Evolutionary conservation across 2,329 filamentous ascomycete genomes (phyloP), one percentile per base, ranked within the genome.

Genomic region (Aureobasidium sp.): DNA sequence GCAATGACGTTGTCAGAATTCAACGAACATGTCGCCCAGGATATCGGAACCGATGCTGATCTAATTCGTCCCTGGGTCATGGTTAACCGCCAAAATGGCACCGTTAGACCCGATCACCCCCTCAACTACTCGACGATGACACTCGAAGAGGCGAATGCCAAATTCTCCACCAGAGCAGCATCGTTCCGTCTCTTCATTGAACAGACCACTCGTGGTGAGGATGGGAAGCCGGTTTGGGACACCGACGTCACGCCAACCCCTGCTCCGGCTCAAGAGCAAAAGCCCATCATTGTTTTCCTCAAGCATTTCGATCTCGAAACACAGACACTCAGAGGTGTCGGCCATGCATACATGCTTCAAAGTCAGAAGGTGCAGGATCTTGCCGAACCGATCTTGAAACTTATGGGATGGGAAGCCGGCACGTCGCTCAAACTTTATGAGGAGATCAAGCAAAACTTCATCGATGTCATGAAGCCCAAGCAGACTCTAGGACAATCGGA

Each of bases 71-170:
- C 96, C 20, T 99, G 94, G 95, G 85, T 91, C 61, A 97, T 99
- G 92, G 94, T 99, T 1, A 97, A 97, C 72, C 88, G 94, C 12
- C 94, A 99, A 74, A 99, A 99, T 73, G 97, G 96, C 75, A 99
- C 94, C 0, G 88, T 91, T 41, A 86, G 94, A 20, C 94, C 95
- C 0, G 94, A 99, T 71, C 87, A 90, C 63, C 90, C 91, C 0
- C 86, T 99, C 53, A 84, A 84, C 72, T 91, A 96, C 70, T 77
- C 85, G 1, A 82, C 87, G 5, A 88, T 90, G 73, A 92, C 75
- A 3, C 70, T 80, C 2, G 76, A 80, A 66, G 91, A 97, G 66
- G 86, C 85, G 2, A 81, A 84, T 61, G 81, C 78, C 62, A 86
- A 87, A 78, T 87, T 80, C 72, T 90, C 77, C 77, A 96, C 80